Evolutionary conservation across 2,329 filamentous ascomycete species (phyloP), one percentile per base, ranked within the genome.

Genomic region (Pestalotiopsis sp.): DNA sequence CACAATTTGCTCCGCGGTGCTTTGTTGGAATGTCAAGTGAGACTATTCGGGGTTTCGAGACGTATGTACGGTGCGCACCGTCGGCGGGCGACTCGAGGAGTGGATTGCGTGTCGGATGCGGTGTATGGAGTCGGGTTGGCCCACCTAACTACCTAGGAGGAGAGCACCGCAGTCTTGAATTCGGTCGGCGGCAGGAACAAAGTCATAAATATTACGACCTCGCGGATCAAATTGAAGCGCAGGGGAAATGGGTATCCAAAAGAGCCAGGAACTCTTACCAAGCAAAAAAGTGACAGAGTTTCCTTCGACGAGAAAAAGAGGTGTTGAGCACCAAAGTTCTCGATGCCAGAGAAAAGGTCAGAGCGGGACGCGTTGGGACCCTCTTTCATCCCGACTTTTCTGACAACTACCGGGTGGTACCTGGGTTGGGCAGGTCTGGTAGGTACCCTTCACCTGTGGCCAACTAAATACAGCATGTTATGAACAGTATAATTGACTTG

Each of bases 291-390:
- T 26, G 26, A 58, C 20, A 26, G 24, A 26, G 26, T 26, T 17
- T 58, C 13, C 56, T 35, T 26, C 56, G 30, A 35, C 30, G 30
- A 35, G 30, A 35, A 52, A n/a, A 52, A 52, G 56, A 58, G 22
- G 26, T 11, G 56, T 58, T 56, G 52, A n/a, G 62, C 44, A 65
- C 39, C 3, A 56, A 65, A 14, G 38, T 20, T 63, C 62, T 65
- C 24, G 62, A 56, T 35, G 48, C 48, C 62, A 35, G 56, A 44
- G 30, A 26, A 35, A 44, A 26, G 61, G 52, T 60, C 52, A 14
- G 57, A 59, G 64, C 55, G 64, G 64, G 64, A 66, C 64, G 64
- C 64, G 64, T 66, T 66, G 58, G 62, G 62, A 26, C 62, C 44
- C 63, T 20, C 20, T 38, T 44, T n/a, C 22, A 35, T 52, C 63